phyloP scores from a whole-genome alignment of 2,329 filamentous ascomycete genomes.

The Xylaria sp. region DNA sequence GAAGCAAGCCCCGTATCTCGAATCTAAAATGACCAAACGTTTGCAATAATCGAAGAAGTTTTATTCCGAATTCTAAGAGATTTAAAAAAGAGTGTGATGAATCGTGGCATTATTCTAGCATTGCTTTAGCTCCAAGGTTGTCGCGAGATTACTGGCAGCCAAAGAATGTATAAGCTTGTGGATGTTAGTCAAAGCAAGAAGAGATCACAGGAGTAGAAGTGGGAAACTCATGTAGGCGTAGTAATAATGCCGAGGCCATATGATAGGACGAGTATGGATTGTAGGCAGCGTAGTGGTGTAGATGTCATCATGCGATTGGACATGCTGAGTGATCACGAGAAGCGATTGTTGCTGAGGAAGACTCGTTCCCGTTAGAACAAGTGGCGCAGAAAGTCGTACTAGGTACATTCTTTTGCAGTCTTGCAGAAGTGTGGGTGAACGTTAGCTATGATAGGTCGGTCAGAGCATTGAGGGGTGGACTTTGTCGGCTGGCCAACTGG shows the following conservation, averaged over 20 bases:
- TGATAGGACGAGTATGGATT: background rate
- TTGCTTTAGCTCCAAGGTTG: background rate
- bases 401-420: constrained; percentile 3
- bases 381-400: background rate
- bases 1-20: background rate
- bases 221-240: constrained; percentile 10
- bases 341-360: constrained; percentile 15
- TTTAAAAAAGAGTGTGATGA: constrained; percentile 9
- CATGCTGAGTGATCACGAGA: constrained; percentile 20
- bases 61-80: too few species aligned
- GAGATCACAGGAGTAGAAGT: background rate
- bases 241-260: constrained; percentile 17
- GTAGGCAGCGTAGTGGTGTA: constrained; percentile 19
- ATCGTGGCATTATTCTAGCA: background rate
- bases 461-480: background rate
- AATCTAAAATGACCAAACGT: background rate
- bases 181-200: background rate
- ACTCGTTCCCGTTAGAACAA: constrained; percentile 11
- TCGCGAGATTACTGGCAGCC: background rate
- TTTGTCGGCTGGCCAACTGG: constrained; percentile 37
- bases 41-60: too few species aligned
- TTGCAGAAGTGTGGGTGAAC: constrained; percentile 27
- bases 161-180: background rate
- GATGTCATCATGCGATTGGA: constrained; percentile 22
- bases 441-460: constrained; percentile 16